phyloP scores from a whole-genome alignment of 169 alveolate genomes.

The Cryptosporidium sp. region DNA sequence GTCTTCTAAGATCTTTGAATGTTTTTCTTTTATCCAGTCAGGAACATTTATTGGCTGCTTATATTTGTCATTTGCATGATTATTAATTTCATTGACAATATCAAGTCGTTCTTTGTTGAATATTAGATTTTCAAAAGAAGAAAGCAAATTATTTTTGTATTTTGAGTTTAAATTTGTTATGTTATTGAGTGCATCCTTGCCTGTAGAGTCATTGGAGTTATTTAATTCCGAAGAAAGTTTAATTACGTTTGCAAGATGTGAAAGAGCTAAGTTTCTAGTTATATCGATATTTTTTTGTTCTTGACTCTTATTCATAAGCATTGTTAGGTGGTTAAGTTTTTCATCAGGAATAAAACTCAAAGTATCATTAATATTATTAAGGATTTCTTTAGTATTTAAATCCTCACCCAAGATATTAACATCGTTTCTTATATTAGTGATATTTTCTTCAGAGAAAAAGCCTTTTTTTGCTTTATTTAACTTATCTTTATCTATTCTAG shows the following conservation, averaged over 20 bases:
- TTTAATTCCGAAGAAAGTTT: not conserved
- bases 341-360: conserved; percentile 31
- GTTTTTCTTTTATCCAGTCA: conserved; percentile 46
- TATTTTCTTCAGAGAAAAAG: conserved; percentile 12
- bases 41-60: conserved; percentile 52
- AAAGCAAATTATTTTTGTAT: not conserved
- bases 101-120: conserved; percentile 13
- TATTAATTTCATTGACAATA: conserved; percentile 23
- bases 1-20: conserved; percentile 47
- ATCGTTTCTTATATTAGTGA: not conserved
- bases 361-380: conserved; percentile 15
- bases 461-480: conserved; percentile 43
- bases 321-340: conserved; percentile 4
- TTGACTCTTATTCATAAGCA: conserved; percentile 23
- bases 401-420: not conserved
- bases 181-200: not conserved
- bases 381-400: not conserved
- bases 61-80: conserved; percentile 21
- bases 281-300: conserved; percentile 49
- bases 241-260: conserved; percentile 50
- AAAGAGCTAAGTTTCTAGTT: conserved; percentile 25
- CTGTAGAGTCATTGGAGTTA: not conserved
- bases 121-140: conserved; percentile 46
- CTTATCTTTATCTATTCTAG: conserved; percentile 17
- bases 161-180: conserved; percentile 5